A percentile compares a stretch with the other conserved stretches of the same genome.
Conservation (phyloP, 106 monocot genomes). For the Cymbidium sinense region DNA sequence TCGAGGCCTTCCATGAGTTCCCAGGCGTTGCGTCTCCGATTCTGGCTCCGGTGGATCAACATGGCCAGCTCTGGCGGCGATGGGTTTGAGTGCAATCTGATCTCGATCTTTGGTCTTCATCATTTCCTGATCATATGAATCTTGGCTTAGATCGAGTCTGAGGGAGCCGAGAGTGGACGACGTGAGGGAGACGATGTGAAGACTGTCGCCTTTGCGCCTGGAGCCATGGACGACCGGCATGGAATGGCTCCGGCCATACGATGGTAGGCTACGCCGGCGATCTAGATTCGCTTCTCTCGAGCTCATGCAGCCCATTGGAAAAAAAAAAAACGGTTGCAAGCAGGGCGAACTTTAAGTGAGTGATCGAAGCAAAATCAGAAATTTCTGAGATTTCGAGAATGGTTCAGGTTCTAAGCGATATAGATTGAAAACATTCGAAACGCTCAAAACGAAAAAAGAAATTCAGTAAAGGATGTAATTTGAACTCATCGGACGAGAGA, state of each 20-base stretch:
- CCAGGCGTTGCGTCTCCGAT: conserved; percentile 55
- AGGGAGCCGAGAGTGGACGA: conserved; percentile 64
- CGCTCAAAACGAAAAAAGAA: not conserved
- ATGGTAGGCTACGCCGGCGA: conserved; percentile 8
- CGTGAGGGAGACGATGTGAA: conserved; percentile 50
- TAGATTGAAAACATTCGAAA: not conserved
- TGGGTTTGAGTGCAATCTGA: not conserved
- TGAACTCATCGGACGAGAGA: not conserved
- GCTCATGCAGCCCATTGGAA: conserved; percentile 69
- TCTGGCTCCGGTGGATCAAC: conserved; percentile 45
- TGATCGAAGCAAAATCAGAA: not conserved
- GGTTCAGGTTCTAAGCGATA: not conserved
- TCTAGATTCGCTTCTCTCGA: conserved; percentile 45
- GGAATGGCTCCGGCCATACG: conserved; percentile 25
- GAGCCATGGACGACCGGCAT: conserved; percentile 26
- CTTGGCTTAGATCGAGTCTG: conserved; percentile 14
- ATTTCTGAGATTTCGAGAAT: not conserved
- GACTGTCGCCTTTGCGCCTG: conserved; percentile 5
- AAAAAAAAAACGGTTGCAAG: not conserved
- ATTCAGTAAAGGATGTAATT: not conserved
- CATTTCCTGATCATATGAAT: conserved; percentile 20
- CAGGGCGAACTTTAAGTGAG: not conserved
- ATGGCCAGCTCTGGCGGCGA: conserved; percentile 11
- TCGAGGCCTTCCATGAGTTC: conserved; percentile 71
- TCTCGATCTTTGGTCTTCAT: conserved; percentile 22